Evolutionary conservation across 2,329 filamentous ascomycete genomes (phyloP).

Genomic region (Eutypella sp.): DNA sequence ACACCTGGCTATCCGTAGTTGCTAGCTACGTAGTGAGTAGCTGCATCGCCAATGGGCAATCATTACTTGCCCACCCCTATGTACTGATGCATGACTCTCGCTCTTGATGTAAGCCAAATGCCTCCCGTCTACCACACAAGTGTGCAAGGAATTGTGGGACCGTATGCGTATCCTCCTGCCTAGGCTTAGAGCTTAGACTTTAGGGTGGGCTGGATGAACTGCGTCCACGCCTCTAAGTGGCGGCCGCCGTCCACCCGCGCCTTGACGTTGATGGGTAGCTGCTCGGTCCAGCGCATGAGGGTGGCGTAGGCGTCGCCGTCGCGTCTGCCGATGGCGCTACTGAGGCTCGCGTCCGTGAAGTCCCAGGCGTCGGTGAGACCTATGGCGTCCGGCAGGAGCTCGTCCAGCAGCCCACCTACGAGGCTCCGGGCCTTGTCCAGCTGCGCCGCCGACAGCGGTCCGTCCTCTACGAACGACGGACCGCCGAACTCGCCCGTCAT

Average conservation of each 20-base stretch:
- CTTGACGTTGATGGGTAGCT: constrained; percentile 22
- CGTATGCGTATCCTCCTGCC: not conserved
- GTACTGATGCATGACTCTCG: too few relatives aligned
- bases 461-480: constrained; percentile 22
- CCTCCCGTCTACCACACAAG: too few relatives aligned
- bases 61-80: too few relatives aligned
- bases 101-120: too few relatives aligned
- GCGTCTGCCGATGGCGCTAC: constrained; percentile 14
- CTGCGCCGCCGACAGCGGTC: constrained; percentile 15
- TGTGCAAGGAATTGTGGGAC: too few relatives aligned
- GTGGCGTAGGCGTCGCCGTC: constrained; percentile 18
- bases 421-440: constrained; percentile 8
- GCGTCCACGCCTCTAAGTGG: constrained; percentile 13
- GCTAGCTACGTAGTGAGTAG: too few relatives aligned
- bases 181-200: constrained; percentile 11
- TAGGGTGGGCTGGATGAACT: constrained; percentile 10
- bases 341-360: constrained; percentile 17
- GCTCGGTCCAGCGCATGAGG: constrained; percentile 21
- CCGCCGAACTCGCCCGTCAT: constrained; percentile 19
- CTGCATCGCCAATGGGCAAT: too few relatives aligned
- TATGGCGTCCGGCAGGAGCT: constrained; percentile 18
- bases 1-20: too few relatives aligned
- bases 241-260: constrained; percentile 5
- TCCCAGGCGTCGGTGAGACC: constrained; percentile 20
- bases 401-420: constrained; percentile 11